Percentiles rank a stretch among this genome's conserved stretches.
Conservation (phyloP, 2,329 filamentous ascomycete species). For the Aplosporella prunicola region DNA sequence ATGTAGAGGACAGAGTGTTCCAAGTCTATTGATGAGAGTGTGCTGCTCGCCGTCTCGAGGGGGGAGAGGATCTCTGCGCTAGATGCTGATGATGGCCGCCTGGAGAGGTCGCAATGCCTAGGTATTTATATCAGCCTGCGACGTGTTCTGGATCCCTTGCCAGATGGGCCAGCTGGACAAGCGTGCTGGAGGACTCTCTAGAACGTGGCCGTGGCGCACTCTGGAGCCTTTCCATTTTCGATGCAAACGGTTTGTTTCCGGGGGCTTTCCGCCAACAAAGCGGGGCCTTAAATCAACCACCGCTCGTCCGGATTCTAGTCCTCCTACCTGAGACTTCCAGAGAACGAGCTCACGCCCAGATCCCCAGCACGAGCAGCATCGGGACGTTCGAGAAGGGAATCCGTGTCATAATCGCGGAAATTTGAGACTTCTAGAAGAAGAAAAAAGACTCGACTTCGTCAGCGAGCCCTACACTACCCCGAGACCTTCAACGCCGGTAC, state of each 20-base stretch:
- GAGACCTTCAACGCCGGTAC: conserved; percentile 9
- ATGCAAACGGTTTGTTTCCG: conserved; percentile 9
- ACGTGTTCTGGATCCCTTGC: conserved; percentile 22
- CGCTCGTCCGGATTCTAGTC: conserved; percentile 1
- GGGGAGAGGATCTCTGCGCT: conserved; percentile 4
- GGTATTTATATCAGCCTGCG: conserved; percentile 21
- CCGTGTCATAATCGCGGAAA: conserved; percentile 9
- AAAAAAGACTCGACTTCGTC: conserved; percentile 1
- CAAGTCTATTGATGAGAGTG: not conserved
- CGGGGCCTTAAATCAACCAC: conserved; percentile 2
- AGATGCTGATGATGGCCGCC: conserved; percentile 1
- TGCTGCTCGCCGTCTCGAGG: too few species aligned
- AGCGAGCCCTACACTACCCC: conserved; percentile 6
- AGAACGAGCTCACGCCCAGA: conserved; percentile 2
- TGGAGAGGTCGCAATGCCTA: conserved; percentile 13
- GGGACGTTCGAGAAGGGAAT: conserved; percentile 7
- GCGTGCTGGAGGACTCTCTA: conserved; percentile 2
- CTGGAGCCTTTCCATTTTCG: conserved; percentile 8
- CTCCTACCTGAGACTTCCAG: conserved; percentile 4
- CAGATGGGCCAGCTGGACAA: conserved; percentile 1
- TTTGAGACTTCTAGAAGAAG: conserved; percentile 9
- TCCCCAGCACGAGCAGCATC: conserved; percentile 4
- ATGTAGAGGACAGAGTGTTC: not conserved
- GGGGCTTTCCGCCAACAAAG: conserved; percentile 8
- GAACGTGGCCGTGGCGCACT: conserved; percentile 10